These are phyloP conservation scores for Leptosphaerulina australis DNA, from an alignment of 2,329 filamentous ascomycete species.

Conservation along the genomic window DNA sequence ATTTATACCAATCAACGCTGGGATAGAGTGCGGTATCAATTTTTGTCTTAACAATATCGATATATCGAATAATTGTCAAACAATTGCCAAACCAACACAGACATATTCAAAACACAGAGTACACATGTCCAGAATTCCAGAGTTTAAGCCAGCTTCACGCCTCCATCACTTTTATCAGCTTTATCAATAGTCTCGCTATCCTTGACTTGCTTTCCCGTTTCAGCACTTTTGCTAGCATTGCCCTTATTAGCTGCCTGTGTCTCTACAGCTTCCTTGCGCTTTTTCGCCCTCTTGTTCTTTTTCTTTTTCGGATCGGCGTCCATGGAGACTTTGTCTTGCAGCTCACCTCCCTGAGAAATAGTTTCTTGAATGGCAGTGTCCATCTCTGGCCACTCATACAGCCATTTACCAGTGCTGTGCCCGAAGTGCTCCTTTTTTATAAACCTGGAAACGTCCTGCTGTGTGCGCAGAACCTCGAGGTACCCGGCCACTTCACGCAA, in stretches of 20 bases:
- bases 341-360: constrained; percentile 1
- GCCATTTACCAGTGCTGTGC: constrained; percentile 32
- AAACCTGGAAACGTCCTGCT: constrained; percentile 67
- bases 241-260: background rate
- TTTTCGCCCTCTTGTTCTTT: constrained; percentile 12
- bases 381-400: constrained; percentile 34
- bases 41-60: no score
- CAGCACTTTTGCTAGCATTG: background rate
- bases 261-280: constrained; percentile 3
- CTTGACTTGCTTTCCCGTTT: background rate
- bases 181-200: constrained; percentile 2
- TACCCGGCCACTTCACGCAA: constrained; percentile 60
- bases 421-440: constrained; percentile 53
- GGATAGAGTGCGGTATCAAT: no score
- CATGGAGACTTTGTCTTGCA: constrained; percentile 9
- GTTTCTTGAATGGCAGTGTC: background rate
- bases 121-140: no score
- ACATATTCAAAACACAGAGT: no score
- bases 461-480: constrained; percentile 57
- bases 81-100: no score
- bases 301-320: constrained; percentile 5
- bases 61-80: no score
- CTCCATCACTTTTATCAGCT: background rate
- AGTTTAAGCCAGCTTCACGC: constrained; percentile 4
- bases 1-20: no score